Evolutionary conservation across 371 early-diverging fungal genomes (phyloP), one percentile per base, ranked within the genome.

Genomic region (Batkoa obscura): DNA sequence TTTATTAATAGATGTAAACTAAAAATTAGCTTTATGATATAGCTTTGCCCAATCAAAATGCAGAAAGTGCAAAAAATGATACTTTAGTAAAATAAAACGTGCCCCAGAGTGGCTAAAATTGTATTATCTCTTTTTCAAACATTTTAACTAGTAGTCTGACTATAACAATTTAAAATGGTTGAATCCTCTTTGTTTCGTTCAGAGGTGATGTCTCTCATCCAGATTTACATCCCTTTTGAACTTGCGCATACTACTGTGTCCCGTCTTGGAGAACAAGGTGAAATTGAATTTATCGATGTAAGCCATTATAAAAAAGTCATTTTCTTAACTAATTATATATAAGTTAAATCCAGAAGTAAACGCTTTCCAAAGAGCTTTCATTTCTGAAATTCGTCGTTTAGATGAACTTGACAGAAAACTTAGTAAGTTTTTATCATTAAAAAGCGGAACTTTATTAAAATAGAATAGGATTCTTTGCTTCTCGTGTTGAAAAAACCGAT

Each of bases 291-390:
- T 69, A 79, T 88, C 72, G 96, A 97, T 71, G 87, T 89, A 75
- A 58, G 71, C 54, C 38, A 30, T 46, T 43, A 13, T 2, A 4
- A 35, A 37, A 3, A 43, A 43, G 17, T 42, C n/a, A 39, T 5
- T 23, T 45, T n/a, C n/a, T 45, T 15, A 45, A 9, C 17, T 45
- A 15, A 45, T 45, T 45, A 3, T 3, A 9, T 9, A 62, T 46
- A 39, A 86, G 88, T 73, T 95, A 55, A 95, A 97, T 69, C 79
- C 88, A 42, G 83, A 87, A 41, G 86, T 87, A 36, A 95, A 88
- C 68, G 92, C 95, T 31, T 97, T 97, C 64, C 95, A 95, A 70
- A 82, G 98, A 39, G 80, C 90, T n/a, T 95, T 92, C 69, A 94
- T 90, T 30, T 72, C 71, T 50, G 91, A 92, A 64, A 90, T 94